Base-by-base conservation (phyloP, 179 eudicot species). In the Beta macrorhiza region DNA sequence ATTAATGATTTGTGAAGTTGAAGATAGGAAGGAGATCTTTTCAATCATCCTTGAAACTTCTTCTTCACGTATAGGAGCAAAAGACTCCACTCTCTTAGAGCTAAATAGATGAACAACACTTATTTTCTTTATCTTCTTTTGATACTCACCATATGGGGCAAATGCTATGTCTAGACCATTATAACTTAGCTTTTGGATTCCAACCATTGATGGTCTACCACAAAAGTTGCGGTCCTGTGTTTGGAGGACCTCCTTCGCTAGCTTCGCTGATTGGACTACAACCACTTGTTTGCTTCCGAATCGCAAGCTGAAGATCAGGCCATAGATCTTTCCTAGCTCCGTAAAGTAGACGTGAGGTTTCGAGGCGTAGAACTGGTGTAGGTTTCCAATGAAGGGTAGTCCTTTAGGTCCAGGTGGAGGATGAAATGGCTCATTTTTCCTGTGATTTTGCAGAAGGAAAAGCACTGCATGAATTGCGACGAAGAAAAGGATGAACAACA, bases 331-430 rank as follows among this genome's bases (percentile, higher is more conserved):
- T 44, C 80, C 83, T 13, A 83, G 78, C 1, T 78, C 55, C 5
- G 59, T 20, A 11, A 86, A 72, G 59, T 56, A 83, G 16, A 74
- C 67, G 71, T 72, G 78, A n/a, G 83, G 80, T 44, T 58, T 14
- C 5, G 59, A 13, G 25, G 17, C 0, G 69, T 80, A 75, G 12
- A 70, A 64, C 5, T 78, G 80, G 84, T 80, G 88, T 17, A 86
- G 14, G 80, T 83, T 83, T 62, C 88, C 88, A 8, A 86, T 64
- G 56, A 85, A 7, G 55, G 83, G 87, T 12, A 85, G 74, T 22
- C 65, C 75, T 67, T 22, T 80, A 22, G 87, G 87, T 17, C 85
- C 83, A 0, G 87, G 87, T 0, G 85, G 83, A 51, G 14, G 77
- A 59, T 56, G 32, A 55, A 20, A 62, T 52, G 78, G 67, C 17